Evolutionary conservation across 306 rosid species (phyloP).

Genomic region (Rubus idaeus): DNA sequence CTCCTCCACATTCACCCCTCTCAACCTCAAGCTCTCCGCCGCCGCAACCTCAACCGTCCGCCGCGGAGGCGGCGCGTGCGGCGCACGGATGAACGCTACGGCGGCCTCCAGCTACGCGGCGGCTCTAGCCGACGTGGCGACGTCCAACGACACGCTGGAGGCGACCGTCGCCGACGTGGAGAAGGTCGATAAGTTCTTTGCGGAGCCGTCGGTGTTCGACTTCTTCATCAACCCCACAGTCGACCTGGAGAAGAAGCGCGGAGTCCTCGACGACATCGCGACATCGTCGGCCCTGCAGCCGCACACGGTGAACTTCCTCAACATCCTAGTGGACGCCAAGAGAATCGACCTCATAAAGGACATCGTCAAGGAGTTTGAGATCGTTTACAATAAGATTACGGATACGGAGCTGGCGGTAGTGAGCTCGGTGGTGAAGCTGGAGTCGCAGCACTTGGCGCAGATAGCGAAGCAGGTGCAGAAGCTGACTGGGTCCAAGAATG

Average conservation of each 20-base stretch:
- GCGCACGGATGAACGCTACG: conserved; percentile 51
- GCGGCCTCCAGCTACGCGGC: conserved; percentile 75
- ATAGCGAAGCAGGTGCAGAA: conserved; percentile 97
- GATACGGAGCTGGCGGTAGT: conserved; percentile 74
- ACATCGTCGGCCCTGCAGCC: conserved; percentile 43
- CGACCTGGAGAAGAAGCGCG: conserved; percentile 38
- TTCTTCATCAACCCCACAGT: conserved; percentile 66
- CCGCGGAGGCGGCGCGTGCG: conserved; percentile 29
- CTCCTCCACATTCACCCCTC: conserved; percentile 36
- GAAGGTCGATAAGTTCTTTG: conserved; percentile 60
- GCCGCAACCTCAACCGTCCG: conserved; percentile 38
- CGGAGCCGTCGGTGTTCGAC: conserved; percentile 41
- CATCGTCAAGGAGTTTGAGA: conserved; percentile 62
- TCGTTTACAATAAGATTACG: conserved; percentile 52
- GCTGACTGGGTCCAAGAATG: conserved; percentile 76
- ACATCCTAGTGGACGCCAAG: conserved; percentile 54
- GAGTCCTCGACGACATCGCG: conserved; percentile 51
- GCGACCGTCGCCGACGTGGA: conserved; percentile 62
- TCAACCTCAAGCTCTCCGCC: conserved; percentile 47
- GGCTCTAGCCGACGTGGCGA: conserved; percentile 74
- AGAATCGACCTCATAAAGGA: conserved; percentile 59
- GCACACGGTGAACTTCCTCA: conserved; percentile 66
- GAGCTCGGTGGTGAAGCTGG: conserved; percentile 86
- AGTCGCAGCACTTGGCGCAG: conserved; percentile 86
- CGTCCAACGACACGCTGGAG: conserved; percentile 64